A percentile compares a stretch with the other conserved stretches of the same genome.
Evolutionary conservation across 2,329 filamentous ascomycete species (phyloP).

Genomic region (Tolypocladium cylindrosporum): DNA sequence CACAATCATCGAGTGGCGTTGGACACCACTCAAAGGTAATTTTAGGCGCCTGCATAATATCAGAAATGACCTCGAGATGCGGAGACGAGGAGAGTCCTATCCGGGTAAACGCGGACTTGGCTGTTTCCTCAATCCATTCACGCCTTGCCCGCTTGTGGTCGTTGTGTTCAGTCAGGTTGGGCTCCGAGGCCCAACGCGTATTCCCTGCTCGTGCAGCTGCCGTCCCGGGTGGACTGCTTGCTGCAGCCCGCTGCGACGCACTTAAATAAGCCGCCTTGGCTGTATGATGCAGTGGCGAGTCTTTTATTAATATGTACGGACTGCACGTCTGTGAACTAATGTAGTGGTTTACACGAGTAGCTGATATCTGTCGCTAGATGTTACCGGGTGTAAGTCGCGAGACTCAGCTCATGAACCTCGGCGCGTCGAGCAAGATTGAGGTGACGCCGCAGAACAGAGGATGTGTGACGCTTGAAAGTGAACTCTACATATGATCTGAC

Average conservation of each 20-base stretch:
- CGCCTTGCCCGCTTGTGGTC: not conserved
- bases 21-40: not conserved
- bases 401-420: no score
- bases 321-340: not conserved
- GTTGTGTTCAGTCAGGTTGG: slow-evolving; percentile 1
- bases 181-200: slow-evolving; percentile 3
- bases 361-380: not conserved
- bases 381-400: not conserved
- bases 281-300: not conserved
- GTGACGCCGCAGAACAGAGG: not conserved
- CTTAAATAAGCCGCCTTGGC: not conserved
- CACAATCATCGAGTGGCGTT: not conserved
- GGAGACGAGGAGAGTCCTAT: not conserved
- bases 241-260: not conserved
- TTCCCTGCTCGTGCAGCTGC: slow-evolving; percentile 1
- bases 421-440: not conserved
- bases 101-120: not conserved
- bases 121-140: not conserved
- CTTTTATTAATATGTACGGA: not conserved
- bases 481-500: no score
- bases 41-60: not conserved
- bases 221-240: not conserved
- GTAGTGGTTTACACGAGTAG: not conserved
- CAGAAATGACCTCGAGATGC: not conserved
- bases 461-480: not conserved